phyloP scores from a whole-genome alignment of 2,329 filamentous ascomycete species.

The Fusarium virguliforme region DNA sequence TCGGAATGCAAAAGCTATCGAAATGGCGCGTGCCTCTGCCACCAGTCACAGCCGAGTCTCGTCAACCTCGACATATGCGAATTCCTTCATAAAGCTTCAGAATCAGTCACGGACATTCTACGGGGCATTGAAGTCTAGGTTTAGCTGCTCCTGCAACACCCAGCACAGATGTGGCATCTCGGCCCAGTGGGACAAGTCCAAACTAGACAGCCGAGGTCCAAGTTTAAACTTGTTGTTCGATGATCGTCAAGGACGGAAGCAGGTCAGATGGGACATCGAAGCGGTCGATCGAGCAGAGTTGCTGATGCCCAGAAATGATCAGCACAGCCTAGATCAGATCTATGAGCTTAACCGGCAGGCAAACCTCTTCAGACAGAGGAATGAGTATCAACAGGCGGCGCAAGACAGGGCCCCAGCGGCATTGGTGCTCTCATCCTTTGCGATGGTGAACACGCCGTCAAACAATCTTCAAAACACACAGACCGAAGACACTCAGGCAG shows the following conservation, averaged over 20 bases:
- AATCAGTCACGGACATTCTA: background rate
- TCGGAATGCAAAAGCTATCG: background rate
- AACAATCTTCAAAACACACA: no score
- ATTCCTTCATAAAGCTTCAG: background rate
- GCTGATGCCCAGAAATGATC: background rate
- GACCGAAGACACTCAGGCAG: no score
- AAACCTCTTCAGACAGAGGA: no score
- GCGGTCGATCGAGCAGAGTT: background rate
- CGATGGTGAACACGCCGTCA: no score
- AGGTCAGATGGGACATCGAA: constrained; percentile 6
- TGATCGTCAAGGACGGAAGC: background rate
- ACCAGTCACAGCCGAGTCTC: background rate
- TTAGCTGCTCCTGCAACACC: background rate
- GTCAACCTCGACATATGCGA: background rate
- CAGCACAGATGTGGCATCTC: background rate
- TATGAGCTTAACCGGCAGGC: background rate
- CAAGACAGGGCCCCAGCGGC: no score
- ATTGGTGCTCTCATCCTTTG: no score
- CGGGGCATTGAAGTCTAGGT: background rate
- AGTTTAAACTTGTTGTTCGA: background rate
- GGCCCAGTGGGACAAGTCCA: background rate
- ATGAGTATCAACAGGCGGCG: background rate
- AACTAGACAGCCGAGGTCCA: background rate
- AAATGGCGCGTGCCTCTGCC: background rate
- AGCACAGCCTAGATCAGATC: background rate